Evolutionary conservation across 2,329 filamentous ascomycete species (phyloP).

Genomic region (Apiospora malaysiana): DNA sequence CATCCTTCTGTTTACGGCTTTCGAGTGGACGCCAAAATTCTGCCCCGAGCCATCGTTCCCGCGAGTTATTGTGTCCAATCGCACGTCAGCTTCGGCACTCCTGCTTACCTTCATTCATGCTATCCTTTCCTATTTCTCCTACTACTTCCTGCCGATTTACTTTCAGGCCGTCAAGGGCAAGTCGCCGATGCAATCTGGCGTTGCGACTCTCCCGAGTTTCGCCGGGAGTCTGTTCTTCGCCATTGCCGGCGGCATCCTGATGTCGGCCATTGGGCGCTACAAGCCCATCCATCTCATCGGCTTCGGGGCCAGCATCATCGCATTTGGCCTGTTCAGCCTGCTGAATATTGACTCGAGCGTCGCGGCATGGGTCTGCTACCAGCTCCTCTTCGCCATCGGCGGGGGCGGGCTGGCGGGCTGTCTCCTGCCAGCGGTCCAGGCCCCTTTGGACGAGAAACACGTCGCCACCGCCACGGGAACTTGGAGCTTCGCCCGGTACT

Average conservation of each 20-base stretch:
- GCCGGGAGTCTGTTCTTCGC: conserved; percentile 22
- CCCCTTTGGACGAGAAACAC: conserved; percentile 13
- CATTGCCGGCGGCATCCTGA: not conserved
- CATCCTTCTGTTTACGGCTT: conserved; percentile 41
- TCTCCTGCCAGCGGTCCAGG: conserved; percentile 17
- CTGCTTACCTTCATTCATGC: conserved; percentile 42
- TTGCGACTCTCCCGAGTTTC: conserved; percentile 29
- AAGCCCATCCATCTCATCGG: conserved; percentile 17
- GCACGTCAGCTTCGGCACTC: conserved; percentile 40
- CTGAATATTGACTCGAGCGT: conserved; percentile 5
- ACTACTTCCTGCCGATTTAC: conserved; percentile 32
- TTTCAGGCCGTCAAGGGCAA: conserved; percentile 31
- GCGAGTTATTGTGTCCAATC: conserved; percentile 47
- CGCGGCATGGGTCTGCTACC: conserved; percentile 23
- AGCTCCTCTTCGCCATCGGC: conserved; percentile 28
- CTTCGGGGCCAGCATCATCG: not conserved
- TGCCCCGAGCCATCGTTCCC: conserved; percentile 44
- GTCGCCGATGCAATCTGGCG: conserved; percentile 26
- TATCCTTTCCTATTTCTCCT: conserved; percentile 28
- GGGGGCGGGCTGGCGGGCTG: conserved; percentile 7
- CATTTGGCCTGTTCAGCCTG: conserved; percentile 18
- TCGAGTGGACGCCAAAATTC: conserved; percentile 34
- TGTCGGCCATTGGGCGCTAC: conserved; percentile 6
- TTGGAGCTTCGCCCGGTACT: conserved; percentile 45
- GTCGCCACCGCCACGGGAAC: conserved; percentile 28